phyloP scores from a whole-genome alignment of 108 stramenopile genomes.

The Nitzschia sp. region DNA sequence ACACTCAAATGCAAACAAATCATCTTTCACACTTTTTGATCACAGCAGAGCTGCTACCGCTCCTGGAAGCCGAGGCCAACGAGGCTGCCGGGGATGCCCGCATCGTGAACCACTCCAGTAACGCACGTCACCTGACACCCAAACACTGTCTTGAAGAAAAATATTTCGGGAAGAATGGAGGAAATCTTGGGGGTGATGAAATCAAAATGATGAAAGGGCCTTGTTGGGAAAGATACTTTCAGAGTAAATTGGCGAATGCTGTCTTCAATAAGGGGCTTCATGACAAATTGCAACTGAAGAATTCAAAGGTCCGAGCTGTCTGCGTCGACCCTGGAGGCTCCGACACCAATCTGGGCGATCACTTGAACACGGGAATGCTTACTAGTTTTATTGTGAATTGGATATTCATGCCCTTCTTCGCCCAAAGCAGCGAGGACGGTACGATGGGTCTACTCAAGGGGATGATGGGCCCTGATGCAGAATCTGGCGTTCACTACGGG shows the following conservation, averaged over 20 bases:
- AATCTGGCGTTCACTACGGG: constrained; percentile 21
- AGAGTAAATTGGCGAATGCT: constrained; percentile 64
- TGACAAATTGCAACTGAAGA: constrained; percentile 26
- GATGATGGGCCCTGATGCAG: not conserved
- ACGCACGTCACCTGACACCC: constrained; percentile 18
- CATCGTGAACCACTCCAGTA: constrained; percentile 47
- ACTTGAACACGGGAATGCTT: not conserved
- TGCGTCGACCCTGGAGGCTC: constrained; percentile 14
- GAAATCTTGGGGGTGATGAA: constrained; percentile 48
- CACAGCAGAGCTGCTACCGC: constrained; percentile 45
- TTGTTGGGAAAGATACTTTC: constrained; percentile 45
- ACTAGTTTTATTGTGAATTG: not conserved
- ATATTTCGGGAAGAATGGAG: constrained; percentile 47
- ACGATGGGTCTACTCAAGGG: constrained; percentile 25
- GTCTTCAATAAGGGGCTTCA: constrained; percentile 48
- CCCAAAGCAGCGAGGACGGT: constrained; percentile 25
- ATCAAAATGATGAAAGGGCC: not conserved
- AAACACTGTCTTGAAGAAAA: constrained; percentile 39
- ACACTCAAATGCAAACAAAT: constrained; percentile 60
- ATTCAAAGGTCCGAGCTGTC: constrained; percentile 10
- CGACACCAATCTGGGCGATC: not conserved
- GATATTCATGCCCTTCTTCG: not conserved
- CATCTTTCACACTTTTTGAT: constrained; percentile 62
- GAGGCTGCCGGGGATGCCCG: constrained; percentile 42
- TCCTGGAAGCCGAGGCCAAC: constrained; percentile 18